These are phyloP conservation scores for Dioscorea cayenensis DNA, from an alignment of 116 monocot genomes.

Conservation along the genomic window DNA sequence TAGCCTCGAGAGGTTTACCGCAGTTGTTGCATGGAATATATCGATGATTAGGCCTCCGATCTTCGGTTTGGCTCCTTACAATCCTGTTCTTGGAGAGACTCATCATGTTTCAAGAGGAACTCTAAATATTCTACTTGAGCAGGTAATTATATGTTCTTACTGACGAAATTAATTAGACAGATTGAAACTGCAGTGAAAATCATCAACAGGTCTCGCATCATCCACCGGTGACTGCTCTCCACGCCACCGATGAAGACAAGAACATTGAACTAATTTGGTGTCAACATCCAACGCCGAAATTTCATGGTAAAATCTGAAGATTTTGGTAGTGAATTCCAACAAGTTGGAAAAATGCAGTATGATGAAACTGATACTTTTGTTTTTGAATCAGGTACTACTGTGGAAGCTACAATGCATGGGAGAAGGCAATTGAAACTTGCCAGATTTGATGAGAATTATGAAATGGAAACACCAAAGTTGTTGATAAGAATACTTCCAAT, in stretches of 20 bases:
- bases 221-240: slow-evolving; percentile 83
- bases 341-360: no score
- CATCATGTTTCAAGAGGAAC: slow-evolving; percentile 85
- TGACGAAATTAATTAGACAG: no score
- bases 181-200: background rate
- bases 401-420: slow-evolving; percentile 62
- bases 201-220: slow-evolving; percentile 63
- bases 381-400: slow-evolving; percentile 37
- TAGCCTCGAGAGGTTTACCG: slow-evolving; percentile 59
- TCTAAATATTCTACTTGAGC: slow-evolving; percentile 83
- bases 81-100: slow-evolving; percentile 93
- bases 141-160: slow-evolving; percentile 26
- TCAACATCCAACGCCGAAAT: slow-evolving; percentile 63
- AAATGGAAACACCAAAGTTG: slow-evolving; percentile 67
- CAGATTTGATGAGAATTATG: slow-evolving; percentile 55
- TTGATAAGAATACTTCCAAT: slow-evolving; percentile 60
- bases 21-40: slow-evolving; percentile 84
- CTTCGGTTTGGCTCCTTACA: slow-evolving; percentile 80
- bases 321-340: background rate
- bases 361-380: background rate
- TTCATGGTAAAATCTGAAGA: slow-evolving; percentile 45
- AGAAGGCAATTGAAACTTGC: slow-evolving; percentile 52
- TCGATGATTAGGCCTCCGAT: slow-evolving; percentile 70
- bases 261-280: slow-evolving; percentile 76
- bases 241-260: slow-evolving; percentile 54